Base-by-base conservation (phyloP, 352 stramenopile species). In the Bremia lactucae region DNA sequence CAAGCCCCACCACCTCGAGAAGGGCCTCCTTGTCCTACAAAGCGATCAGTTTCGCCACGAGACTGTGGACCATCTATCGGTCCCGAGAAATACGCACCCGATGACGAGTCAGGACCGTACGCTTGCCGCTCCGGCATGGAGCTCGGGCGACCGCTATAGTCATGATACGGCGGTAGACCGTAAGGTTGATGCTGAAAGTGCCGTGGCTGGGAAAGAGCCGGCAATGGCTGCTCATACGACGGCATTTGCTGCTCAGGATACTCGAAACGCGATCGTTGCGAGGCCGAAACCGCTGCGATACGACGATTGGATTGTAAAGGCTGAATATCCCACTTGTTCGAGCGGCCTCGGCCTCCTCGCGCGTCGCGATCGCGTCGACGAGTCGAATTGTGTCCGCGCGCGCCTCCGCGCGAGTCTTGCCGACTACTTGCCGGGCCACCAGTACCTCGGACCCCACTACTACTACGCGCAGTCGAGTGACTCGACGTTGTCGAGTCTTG, bases 11-110 rank as follows among this genome's bases (percentile, higher is more conserved):
- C 40, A 31, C 35, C 49, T 67, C 53, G 60, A 63, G 58, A 57
- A 63, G 58, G 42, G 31, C 49, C 53, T 49, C 53, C 58, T 67
- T 67, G 57, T 60, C 52, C 52, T 67, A 67, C 52, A 20, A 63
- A 63, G 34, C 45, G 44, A 48, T 59, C 49, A 33, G 35, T 44
- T 42, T 59, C 53, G 28, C 45, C 41, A 42, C 41, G 43, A 50
- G 31, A 39, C 42, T 40, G 51, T 35, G 41, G 31, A 38, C 38
- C 42, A 50, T 66, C 52, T 36, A 52, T 44, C 20, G 47, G 55
- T 2, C 47, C 48, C 43, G 57, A 16, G 25, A 57, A 64, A 33
- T 61, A 60, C 23, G 52, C 39, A 2, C 42, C 57, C 14, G 51
- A 42, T 50, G 52, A 46, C 35, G n/a, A n/a, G n/a, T 49, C 52